Evolutionary conservation across 2,329 filamentous ascomycete species (phyloP), one percentile per base, ranked within the genome.

Genomic region (Chrysoporthe austroafricana): DNA sequence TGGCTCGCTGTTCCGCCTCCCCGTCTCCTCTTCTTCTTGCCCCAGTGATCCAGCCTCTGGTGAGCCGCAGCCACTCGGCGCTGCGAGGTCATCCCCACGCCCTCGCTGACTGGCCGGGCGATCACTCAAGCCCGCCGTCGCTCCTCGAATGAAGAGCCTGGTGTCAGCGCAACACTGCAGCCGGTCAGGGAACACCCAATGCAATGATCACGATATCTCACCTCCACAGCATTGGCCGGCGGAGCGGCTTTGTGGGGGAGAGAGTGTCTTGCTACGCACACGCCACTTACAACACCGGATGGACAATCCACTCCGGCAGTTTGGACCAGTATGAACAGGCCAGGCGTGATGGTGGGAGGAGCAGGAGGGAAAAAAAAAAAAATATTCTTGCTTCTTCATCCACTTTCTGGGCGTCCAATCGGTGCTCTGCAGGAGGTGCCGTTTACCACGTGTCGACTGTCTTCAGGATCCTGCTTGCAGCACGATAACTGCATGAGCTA

Each of bases 191-290:
- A 63, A 46, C 68, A 68, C 70, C 71, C 69, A 62, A 63, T 61
- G 72, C 64, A 68, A 73, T 74, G 81, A 73, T 81, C 80, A 70
- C 83, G 81, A 71, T 83, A 77, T 71, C 81, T 83, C 71, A 72
- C 70, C 72, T 34, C 43, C 43, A 46, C 58, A 34, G 43, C 42
- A 61, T n/a, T 44, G 42, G 9, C 7, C 43, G 11, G 43, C 26
- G 44, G 26, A 43, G 59, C 50, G 32, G 26, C 50, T 21, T 21
- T 32, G 50, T 26, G 50, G 50, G 32, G 50, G 50, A 14, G 50
- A 50, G 32, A 32, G 21, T 14, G 32, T 32, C 50, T 54, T 54
- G 26, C 26, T 34, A 54, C 50, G 50, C 50, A 32, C 50, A 54
- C 50, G 50, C 50, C 50, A 54, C 50, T 11, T 52, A 26, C 50